Conservation (phyloP, 192 early-diverging fungal genomes). For the Umbelopsis isabellina region DNA sequence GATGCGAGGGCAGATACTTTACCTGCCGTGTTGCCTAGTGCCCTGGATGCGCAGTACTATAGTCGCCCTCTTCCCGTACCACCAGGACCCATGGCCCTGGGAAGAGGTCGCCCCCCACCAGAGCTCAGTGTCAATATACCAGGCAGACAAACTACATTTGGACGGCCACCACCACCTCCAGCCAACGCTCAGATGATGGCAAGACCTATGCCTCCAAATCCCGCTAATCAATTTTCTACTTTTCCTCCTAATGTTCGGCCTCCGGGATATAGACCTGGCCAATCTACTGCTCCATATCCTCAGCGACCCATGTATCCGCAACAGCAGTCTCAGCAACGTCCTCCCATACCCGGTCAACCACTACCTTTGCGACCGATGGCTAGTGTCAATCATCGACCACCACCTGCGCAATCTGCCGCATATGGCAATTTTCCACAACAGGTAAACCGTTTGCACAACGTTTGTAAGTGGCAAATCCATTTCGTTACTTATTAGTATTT, state of each 20-base stretch:
- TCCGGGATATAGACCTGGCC: neutral
- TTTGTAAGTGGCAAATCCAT: too few relatives aligned
- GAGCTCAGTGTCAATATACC: slow-evolving; percentile 8
- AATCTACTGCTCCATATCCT: neutral
- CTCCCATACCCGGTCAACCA: neutral
- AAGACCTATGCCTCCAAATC: slow-evolving; percentile 7
- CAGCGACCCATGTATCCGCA: neutral
- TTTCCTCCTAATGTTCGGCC: slow-evolving; percentile 23
- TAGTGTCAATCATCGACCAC: slow-evolving; percentile 11
- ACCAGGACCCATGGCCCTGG: too few relatives aligned
- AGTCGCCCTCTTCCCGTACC: too few relatives aligned
- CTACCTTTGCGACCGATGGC: neutral
- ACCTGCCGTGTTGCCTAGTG: neutral
- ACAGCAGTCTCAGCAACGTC: neutral
- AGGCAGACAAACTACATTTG: neutral
- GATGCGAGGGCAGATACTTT: neutral
- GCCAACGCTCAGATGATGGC: neutral
- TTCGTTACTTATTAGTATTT: too few relatives aligned
- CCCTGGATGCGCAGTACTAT: too few relatives aligned
- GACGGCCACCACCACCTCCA: slow-evolving; percentile 12
- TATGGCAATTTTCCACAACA: slow-evolving; percentile 1
- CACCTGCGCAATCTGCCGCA: neutral
- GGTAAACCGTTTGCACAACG: too few relatives aligned
- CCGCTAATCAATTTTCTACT: slow-evolving; percentile 9
- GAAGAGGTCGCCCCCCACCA: neutral